Evolutionary conservation across 352 stramenopile species (phyloP), one percentile per base, ranked within the genome.

Genomic region (Thraustotheca clavata): DNA sequence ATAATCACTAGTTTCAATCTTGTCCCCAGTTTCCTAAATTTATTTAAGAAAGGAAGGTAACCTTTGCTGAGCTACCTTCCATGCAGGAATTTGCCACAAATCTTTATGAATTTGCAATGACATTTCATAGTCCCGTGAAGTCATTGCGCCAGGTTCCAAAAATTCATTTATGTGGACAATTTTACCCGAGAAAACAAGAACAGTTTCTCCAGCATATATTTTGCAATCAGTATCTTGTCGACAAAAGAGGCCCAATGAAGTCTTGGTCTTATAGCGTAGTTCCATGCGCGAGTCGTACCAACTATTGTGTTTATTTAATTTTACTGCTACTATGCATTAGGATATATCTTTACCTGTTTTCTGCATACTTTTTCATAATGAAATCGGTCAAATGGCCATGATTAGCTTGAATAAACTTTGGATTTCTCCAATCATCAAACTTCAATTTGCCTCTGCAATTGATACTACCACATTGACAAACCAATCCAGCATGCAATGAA

Each of bases 281-380:
- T 65, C 57, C 57, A 65, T 65, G 46, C 57, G 57, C 24, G 57
- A 54, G 57, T 65, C 57, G 47, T 65, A 65, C 57, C 57, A 65
- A 55, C 57, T 65, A 65, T 4, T 9, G 43, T 46, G 14, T 54
- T 38, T 3, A 16, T 27, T 27, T 11, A 47, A 24, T n/a, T 12
- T 33, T 29, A 12, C 20, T 20, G 26, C 49, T 47, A 31, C 52
- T 41, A 61, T 12, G 20, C 31, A 14, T 36, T 20, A 39, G 22
- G 38, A 43, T 16, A 43, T 14, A 16, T n/a, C 32, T 46, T 33
- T 65, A 65, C 57, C 57, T 43, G 26, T 65, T 65, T 54, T 65
- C 57, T 20, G 57, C 57, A 43, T 65, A 46, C 27, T 65, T 65
- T n/a, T 43, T 27, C 57, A 65, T 65, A 46, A 65, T 65, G 41